phyloP scores from a whole-genome alignment of 2,329 filamentous ascomycete genomes.

The Colletotrichum orbiculare region DNA sequence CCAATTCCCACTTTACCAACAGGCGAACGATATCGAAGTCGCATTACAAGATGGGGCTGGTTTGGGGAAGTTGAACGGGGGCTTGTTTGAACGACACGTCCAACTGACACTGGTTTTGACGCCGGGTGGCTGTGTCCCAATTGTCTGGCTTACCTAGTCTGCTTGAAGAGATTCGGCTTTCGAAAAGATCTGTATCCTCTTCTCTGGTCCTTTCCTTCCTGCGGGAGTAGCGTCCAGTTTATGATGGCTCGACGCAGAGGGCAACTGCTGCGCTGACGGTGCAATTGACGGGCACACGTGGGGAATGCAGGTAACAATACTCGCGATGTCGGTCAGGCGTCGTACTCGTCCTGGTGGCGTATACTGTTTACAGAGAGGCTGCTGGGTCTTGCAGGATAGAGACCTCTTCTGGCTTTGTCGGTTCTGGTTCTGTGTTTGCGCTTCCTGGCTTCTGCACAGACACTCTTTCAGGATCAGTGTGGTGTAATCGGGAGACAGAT shows the following conservation, averaged over 20 bases:
- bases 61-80: conserved; percentile 14
- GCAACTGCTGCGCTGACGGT: conserved; percentile 7
- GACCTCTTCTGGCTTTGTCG: background rate
- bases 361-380: conserved; percentile 7
- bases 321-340: conserved; percentile 30
- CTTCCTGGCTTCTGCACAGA: background rate
- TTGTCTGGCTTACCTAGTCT: background rate
- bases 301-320: conserved; percentile 26
- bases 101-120: too few species aligned
- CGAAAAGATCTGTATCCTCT: background rate
- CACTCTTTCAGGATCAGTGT: too few species aligned
- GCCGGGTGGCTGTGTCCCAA: conserved; percentile 8
- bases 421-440: background rate
- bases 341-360: conserved; percentile 18
- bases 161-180: background rate
- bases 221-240: conserved; percentile 15
- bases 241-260: conserved; percentile 18
- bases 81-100: too few species aligned
- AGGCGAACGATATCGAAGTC: conserved; percentile 11
- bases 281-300: conserved; percentile 27
- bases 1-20: conserved; percentile 13
- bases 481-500: background rate
- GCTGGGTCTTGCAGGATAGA: conserved; percentile 3
- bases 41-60: conserved; percentile 17
- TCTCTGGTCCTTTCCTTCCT: background rate